Conservation (phyloP, 1,284 basidiomycete genomes). For the Naganishia cerealis region DNA sequence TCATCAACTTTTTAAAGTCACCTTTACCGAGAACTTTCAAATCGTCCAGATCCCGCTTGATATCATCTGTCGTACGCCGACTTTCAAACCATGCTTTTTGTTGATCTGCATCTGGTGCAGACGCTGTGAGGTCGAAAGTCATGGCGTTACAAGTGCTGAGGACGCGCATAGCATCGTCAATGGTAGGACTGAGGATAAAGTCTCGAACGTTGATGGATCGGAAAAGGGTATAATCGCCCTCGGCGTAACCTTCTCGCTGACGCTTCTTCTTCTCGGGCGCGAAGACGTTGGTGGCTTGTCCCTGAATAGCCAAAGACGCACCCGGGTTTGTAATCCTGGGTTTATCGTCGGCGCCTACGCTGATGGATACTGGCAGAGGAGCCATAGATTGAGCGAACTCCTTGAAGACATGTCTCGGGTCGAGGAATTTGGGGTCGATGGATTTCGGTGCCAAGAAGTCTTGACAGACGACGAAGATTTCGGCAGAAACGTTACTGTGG, state of each 20-base stretch:
- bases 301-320: conserved; percentile 42
- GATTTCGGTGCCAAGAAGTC: conserved; percentile 92
- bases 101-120: conserved; percentile 24
- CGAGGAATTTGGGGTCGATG: conserved; percentile 97
- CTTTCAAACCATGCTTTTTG: conserved; percentile 63
- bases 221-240: conserved; percentile 90
- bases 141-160: conserved; percentile 85
- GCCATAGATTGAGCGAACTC: conserved; percentile 66
- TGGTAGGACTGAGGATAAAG: conserved; percentile 64
- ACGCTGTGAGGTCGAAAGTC: conserved; percentile 69
- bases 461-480: conserved; percentile 98
- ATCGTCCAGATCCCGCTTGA: conserved; percentile 81
- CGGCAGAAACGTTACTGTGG: conserved; percentile 91
- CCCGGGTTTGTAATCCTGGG: conserved; percentile 45
- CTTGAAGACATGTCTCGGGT: conserved; percentile 97
- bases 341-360: conserved; percentile 36
- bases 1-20: conserved; percentile 90
- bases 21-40: conserved; percentile 96
- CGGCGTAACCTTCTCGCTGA: conserved; percentile 90
- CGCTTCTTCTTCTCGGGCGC: conserved; percentile 95
- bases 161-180: conserved; percentile 70
- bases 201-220: conserved; percentile 71
- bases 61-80: conserved; percentile 73
- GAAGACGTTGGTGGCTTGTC: conserved; percentile 77
- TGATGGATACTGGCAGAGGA: conserved; percentile 55